Evolutionary conservation across 139 green algal genomes (phyloP), one percentile per base, ranked within the genome.

Genomic region (Mesotaenium endlicherianum): DNA sequence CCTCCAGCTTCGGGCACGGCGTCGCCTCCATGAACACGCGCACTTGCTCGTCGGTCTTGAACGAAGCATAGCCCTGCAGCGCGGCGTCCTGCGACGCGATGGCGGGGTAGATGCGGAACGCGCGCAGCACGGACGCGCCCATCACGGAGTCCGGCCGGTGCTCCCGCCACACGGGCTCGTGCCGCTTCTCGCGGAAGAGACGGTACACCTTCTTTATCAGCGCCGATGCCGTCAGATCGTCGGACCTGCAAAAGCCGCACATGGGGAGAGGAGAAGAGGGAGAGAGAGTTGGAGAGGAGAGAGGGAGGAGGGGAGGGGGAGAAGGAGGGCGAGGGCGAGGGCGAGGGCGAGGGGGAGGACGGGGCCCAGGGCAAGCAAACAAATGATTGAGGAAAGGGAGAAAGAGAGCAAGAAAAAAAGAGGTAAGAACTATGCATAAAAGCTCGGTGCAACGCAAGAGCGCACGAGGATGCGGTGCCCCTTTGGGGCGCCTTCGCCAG

Each of bases 31-130:
- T 45, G 83, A 80, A 82, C 47, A 30, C 34, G 2, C 38, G 36
- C 14, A 84, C 38, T 76, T 84, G 77, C 38, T 81, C 77, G 77
- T 84, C 77, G 3, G 58, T 81, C 20, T 53, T 41, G 14, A 84
- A 84, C 4, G 77, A 30, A 31, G 31, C 77, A 39, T 58, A 39
- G 59, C 64, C 77, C 11, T 81, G 40, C 57, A 84, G 57, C 31
- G 41, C 77, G n/a, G 34, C n/a, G 14, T 58, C 38, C 67, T 84
- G 77, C 34, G 39, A 40, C 11, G 58, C 58, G 38, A 20, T 34
- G 36, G 83, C 77, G 2, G 58, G 58, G 42, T 84, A 84, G 14
- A 84, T 82, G 36, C 77, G 59, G 40, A 68, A 82, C 14, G 40
- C 77, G 36, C 58, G 36, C 38, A 82, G 64, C 30, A 31, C 26